Conservation (phyloP, 2,329 filamentous ascomycete genomes). For the Aspergillus novoparasiticus region DNA sequence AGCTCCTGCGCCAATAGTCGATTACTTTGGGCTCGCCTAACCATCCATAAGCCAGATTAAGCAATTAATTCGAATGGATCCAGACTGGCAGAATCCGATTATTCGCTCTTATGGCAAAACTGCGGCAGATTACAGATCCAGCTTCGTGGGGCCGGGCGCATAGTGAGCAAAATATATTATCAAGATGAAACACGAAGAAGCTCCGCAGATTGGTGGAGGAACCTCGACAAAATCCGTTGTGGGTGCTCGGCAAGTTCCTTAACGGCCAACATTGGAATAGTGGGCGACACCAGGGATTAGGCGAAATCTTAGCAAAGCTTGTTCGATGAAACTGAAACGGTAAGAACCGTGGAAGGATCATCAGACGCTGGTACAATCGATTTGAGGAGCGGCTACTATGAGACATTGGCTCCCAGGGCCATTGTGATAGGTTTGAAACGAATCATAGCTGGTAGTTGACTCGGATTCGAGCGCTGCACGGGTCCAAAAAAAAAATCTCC, state of each 20-base stretch:
- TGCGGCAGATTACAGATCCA: slow-evolving; percentile 1
- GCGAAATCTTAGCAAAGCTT: slow-evolving; percentile 6
- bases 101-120: not conserved
- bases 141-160: not conserved
- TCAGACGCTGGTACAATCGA: not conserved
- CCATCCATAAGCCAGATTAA: not conserved
- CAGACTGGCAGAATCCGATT: not conserved
- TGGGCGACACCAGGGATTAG: not conserved
- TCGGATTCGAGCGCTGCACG: not conserved
- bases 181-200: not conserved
- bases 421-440: not conserved
- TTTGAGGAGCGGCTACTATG: not conserved
- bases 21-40: not conserved
- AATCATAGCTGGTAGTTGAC: not conserved
- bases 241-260: slow-evolving; percentile 6
- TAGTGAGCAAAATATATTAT: not conserved
- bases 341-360: not conserved
- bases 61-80: not conserved
- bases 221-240: not conserved
- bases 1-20: not conserved
- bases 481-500: not conserved
- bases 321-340: not conserved
- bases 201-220: slow-evolving; percentile 5
- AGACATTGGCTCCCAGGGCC: not conserved
- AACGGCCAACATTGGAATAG: not conserved